Conservation (phyloP, 2,329 filamentous ascomycete species). For the Botrytis tulipae region DNA sequence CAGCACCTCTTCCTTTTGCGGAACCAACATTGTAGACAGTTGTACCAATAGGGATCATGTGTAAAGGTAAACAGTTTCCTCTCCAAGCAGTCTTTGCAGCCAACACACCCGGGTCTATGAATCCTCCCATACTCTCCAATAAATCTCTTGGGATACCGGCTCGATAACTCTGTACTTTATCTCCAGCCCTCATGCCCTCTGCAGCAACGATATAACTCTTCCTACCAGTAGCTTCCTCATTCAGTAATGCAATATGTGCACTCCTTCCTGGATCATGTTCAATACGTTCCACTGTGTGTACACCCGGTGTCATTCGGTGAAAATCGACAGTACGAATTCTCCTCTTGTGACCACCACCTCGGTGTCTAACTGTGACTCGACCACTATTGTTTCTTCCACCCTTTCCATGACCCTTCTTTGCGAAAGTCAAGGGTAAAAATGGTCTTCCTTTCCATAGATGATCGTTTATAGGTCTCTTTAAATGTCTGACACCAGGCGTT, state of each 20-base stretch:
- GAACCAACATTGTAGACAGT: conserved; percentile 88
- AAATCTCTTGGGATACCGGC: conserved; percentile 84
- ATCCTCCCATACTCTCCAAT: conserved; percentile 86
- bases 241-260: conserved; percentile 87
- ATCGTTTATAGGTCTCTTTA: conserved; percentile 90
- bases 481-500: conserved; percentile 87
- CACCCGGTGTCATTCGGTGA: conserved; percentile 70
- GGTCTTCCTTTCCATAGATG: conserved; percentile 95
- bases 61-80: conserved; percentile 91
- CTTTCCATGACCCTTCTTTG: conserved; percentile 89
- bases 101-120: conserved; percentile 90
- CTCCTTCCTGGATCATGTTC: conserved; percentile 94
- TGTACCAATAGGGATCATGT: conserved; percentile 95
- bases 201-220: conserved; percentile 94
- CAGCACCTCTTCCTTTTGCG: conserved; percentile 68
- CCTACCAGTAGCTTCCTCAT: conserved; percentile 67
- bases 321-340: conserved; percentile 93
- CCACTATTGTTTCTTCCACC: conserved; percentile 90
- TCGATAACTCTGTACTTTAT: conserved; percentile 88
- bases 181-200: conserved; percentile 88
- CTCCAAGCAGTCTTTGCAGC: conserved; percentile 91
- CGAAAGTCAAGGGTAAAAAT: conserved; percentile 76
- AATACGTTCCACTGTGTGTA: conserved; percentile 87
- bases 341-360: conserved; percentile 87
- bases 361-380: conserved; percentile 82